Conservation (phyloP, 345 rosid genomes). For the Dimocarpus longan region DNA sequence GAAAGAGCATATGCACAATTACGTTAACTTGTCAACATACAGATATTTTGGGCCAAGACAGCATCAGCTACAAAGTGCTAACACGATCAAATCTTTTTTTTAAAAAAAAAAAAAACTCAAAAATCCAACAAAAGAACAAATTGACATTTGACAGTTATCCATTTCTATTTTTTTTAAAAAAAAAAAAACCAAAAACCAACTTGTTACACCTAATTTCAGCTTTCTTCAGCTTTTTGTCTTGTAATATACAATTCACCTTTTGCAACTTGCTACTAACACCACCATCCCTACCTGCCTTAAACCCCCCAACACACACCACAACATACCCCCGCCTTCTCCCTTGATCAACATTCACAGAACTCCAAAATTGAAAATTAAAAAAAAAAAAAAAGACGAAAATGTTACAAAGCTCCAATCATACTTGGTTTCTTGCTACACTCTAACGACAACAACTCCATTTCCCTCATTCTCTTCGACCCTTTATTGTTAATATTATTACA, state of each 20-base stretch:
- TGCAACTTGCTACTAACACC: slow-evolving; percentile 35
- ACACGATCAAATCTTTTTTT: not conserved
- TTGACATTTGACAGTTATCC: slow-evolving; percentile 31
- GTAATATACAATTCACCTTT: slow-evolving; percentile 49
- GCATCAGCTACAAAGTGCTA: not conserved
- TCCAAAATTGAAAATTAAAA: not conserved
- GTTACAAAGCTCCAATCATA: slow-evolving; percentile 71
- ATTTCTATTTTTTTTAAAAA: slow-evolving; percentile 17
- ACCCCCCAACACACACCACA: too few relatives aligned
- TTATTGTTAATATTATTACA: slow-evolving; percentile 25
- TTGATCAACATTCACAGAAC: slow-evolving; percentile 20
- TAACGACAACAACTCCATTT: slow-evolving; percentile 54
- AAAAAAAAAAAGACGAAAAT: not conserved
- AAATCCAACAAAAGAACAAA: slow-evolving; percentile 9
- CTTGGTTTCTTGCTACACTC: slow-evolving; percentile 73
- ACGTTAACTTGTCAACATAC: not conserved
- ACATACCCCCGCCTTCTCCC: too few relatives aligned
- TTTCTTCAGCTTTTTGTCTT: slow-evolving; percentile 41
- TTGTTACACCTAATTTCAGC: slow-evolving; percentile 39
- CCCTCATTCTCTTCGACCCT: slow-evolving; percentile 58
- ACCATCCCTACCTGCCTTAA: slow-evolving; percentile 1
- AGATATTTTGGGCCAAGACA: slow-evolving; percentile 10
- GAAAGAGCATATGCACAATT: not conserved
- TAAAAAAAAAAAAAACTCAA: not conserved
- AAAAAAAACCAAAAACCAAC: not conserved